phyloP scores from a whole-genome alignment of 2,329 filamentous ascomycete species.

The Trematosphaeria pertusa region DNA sequence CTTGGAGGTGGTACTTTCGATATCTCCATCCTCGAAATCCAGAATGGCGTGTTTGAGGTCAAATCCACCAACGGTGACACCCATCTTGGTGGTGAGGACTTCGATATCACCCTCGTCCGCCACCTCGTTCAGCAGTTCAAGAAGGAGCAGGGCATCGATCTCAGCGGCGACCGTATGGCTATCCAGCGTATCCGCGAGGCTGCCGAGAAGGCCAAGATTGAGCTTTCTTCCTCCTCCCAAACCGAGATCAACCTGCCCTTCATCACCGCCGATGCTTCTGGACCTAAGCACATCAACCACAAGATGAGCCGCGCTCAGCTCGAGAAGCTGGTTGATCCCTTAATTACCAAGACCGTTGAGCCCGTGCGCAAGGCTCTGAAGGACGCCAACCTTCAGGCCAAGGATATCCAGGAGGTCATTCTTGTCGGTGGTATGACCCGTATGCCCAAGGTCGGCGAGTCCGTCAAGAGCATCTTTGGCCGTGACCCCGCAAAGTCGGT shows the following conservation, averaged over 20 bases:
- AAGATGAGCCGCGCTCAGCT: conserved; percentile 94
- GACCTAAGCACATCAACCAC: conserved; percentile 97
- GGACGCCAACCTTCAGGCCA: conserved; percentile 88
- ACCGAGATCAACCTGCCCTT: conserved; percentile 99
- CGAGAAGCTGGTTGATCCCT: conserved; percentile 88
- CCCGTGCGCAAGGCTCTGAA: conserved; percentile 96
- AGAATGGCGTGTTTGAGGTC: conserved; percentile 97
- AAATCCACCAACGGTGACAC: conserved; percentile 99
- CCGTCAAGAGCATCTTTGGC: conserved; percentile 95
- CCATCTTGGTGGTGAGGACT: conserved; percentile 97
- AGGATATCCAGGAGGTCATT: conserved; percentile 97
- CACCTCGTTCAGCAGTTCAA: conserved; percentile 96
- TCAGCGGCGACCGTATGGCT: conserved; percentile 93
- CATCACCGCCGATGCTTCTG: conserved; percentile 94
- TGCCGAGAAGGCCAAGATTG: conserved; percentile 99
- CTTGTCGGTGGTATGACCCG: conserved; percentile 99
- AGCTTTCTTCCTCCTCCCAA: conserved; percentile 91
- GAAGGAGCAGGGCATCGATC: conserved; percentile 90
- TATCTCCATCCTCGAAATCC: conserved; percentile 97
- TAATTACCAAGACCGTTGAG: conserved; percentile 85
- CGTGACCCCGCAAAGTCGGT: conserved; percentile 97
- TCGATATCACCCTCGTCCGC: conserved; percentile 92
- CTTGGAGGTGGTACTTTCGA: conserved; percentile 98
- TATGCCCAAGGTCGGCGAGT: conserved; percentile 98
- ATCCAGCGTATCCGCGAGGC: conserved; percentile 99